A percentile compares a stretch with the other conserved stretches of the same genome.
These are phyloP conservation scores for Mycena galericulata DNA, from an alignment of 768 basidiomycete genomes.

Conservation along the genomic window DNA sequence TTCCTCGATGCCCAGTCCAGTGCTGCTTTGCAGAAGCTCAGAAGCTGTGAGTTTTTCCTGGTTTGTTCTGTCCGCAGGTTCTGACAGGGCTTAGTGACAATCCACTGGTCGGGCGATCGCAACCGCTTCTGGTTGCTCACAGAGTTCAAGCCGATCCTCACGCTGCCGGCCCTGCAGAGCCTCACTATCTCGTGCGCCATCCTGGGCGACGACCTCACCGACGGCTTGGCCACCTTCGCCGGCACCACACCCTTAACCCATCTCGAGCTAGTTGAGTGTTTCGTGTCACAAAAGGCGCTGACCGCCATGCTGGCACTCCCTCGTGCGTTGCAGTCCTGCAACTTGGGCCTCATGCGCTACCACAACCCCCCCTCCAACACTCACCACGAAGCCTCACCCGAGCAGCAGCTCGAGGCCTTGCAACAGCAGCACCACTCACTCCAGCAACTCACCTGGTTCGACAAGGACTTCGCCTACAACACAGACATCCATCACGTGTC, in stretches of 20 bases:
- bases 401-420: too few species aligned
- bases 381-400: constrained; percentile 1
- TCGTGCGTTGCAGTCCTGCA: constrained; percentile 1
- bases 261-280: constrained; percentile 7
- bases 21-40: constrained; percentile 1
- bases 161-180: not conserved
- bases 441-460: constrained; percentile 12
- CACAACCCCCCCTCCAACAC: not conserved
- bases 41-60: constrained; percentile 4
- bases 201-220: too few species aligned
- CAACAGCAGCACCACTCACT: constrained; percentile 7
- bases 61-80: not conserved
- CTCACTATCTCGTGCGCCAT: too few species aligned
- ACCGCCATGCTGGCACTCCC: constrained; percentile 7
- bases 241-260: constrained; percentile 10
- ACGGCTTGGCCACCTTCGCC: not conserved
- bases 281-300: constrained; percentile 1
- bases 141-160: constrained; percentile 17
- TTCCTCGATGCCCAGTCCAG: constrained; percentile 6
- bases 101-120: constrained; percentile 5
- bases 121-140: constrained; percentile 12
- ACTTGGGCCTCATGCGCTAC: constrained; percentile 4
- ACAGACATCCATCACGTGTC: constrained; percentile 9
- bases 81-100: constrained; percentile 9
- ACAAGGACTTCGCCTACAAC: not conserved